These are phyloP conservation scores for Vitis labrusca DNA, from an alignment of 164 flowering plant genomes.

Conservation along the genomic window DNA sequence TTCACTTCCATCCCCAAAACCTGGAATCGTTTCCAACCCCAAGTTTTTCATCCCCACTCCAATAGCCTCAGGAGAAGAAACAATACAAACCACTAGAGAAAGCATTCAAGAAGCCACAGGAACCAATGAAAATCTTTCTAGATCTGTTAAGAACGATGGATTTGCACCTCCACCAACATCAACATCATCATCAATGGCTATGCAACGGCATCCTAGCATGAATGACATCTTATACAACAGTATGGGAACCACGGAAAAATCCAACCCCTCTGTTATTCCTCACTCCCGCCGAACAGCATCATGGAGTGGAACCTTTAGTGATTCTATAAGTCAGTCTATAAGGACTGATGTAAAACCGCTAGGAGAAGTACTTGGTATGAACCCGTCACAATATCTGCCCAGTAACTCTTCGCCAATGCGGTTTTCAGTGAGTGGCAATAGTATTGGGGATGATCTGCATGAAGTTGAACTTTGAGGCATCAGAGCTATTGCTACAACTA, in stretches of 20 bases:
- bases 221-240: constrained; percentile 29
- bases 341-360: constrained; percentile 28
- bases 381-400: constrained; percentile 29
- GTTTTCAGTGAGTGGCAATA: constrained; percentile 20
- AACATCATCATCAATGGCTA: constrained; percentile 21
- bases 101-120: constrained; percentile 15
- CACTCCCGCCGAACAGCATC: constrained; percentile 59
- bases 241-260: constrained; percentile 4
- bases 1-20: constrained; percentile 39
- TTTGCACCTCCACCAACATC: constrained; percentile 23
- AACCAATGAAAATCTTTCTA: constrained; percentile 26
- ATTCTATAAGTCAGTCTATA: constrained; percentile 18
- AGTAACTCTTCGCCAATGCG: constrained; percentile 16
- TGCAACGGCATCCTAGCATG: constrained; percentile 57
- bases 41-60: constrained; percentile 63
- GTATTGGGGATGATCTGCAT: constrained; percentile 41
- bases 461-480: constrained; percentile 48
- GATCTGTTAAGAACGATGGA: constrained; percentile 18
- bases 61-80: constrained; percentile 27
- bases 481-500: not conserved
- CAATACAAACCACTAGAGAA: constrained; percentile 22
- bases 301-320: constrained; percentile 43
- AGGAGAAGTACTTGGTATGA: constrained; percentile 35
- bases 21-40: constrained; percentile 31
- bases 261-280: constrained; percentile 23